Percentiles rank a stretch among this genome's conserved stretches.
phyloP scores from a whole-genome alignment of 2,329 filamentous ascomycete species.

The Trichoderma pleuroti region DNA sequence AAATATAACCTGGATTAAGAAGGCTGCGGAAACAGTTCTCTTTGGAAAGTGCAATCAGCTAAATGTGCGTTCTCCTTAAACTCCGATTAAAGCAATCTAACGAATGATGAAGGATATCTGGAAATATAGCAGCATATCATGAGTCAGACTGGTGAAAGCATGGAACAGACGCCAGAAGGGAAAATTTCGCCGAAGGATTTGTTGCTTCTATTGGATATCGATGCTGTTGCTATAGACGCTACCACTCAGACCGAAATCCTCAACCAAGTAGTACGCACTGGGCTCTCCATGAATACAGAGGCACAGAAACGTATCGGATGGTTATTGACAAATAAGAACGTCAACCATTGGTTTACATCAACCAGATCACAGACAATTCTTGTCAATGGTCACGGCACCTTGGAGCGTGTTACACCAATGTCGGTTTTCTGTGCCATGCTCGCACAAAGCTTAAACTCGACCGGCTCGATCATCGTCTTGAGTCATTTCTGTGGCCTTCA shows the following conservation, averaged over 20 bases:
- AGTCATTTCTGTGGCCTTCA: not conserved
- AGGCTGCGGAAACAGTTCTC: not conserved
- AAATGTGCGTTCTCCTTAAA: not conserved
- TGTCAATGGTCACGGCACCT: not conserved
- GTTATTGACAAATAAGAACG: not conserved
- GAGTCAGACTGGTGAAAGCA: not conserved
- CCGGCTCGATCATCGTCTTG: not conserved
- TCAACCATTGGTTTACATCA: not conserved
- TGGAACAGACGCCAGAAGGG: not conserved
- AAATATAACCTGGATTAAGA: not conserved
- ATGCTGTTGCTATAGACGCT: not conserved
- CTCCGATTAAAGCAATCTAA: not conserved
- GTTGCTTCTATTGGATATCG: not conserved
- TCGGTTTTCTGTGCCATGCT: not conserved
- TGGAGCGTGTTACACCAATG: not conserved
- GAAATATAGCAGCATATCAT: not conserved
- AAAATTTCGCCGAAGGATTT: not conserved
- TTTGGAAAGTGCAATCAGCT: not conserved
- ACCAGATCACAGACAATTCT: not conserved
- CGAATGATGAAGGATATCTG: not conserved
- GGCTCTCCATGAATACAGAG: not conserved
- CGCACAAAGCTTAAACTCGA: not conserved
- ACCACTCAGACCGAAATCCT: not conserved
- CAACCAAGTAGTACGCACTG: fast-evolving
- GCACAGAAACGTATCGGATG: not conserved